Evolutionary conservation across 2,329 filamentous ascomycete species (phyloP), one percentile per base, ranked within the genome.

Genomic region (Verticillium albo-atrum): DNA sequence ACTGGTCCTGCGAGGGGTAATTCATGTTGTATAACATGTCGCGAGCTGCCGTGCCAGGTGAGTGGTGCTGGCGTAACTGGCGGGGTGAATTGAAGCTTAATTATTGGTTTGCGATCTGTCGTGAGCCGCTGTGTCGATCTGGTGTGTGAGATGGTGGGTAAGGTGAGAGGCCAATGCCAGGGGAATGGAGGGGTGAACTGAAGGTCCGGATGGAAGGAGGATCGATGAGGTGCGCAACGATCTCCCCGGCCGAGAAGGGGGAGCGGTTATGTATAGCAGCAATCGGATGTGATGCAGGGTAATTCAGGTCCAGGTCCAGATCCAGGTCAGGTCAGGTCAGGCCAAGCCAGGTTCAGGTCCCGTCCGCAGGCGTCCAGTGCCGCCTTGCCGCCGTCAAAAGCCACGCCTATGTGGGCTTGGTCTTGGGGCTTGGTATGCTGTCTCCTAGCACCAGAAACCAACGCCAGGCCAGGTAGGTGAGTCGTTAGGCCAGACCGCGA

Each of bases 1-100:
- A 56, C 23, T 64, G 59, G 52, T 69, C 63, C 56, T 65, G 64
- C 7, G 20, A 23, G 35, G 60, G 64, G 54, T 68, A 68, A 47
- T 58, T 61, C 67, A 70, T 67, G 56, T 65, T 67, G 62, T 65
- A 65, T 58, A 65, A 62, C 65, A 67, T 67, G 52, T 59, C 54
- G 60, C 35, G 42, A 50, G n/a, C n/a, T 50, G 42, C 25, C 42
- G 42, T 50, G 6, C 3, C 20, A 50, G 42, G 20, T 23, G 42
- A 50, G 42, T 23, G 20, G 20, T 25, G n/a, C 9, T 25, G 42
- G 23, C 42, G 10, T 10, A 20, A 20, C 25, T 20, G 6, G 20
- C 42, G 9, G 20, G 20, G 20, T 50, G n/a, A 26, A 9, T 50
- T 23, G 20, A 23, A 20, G 42, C 9, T 50, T 20, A 25, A 23